Base-by-base conservation (phyloP, 345 rosid genomes). In the Citrus maxima region DNA sequence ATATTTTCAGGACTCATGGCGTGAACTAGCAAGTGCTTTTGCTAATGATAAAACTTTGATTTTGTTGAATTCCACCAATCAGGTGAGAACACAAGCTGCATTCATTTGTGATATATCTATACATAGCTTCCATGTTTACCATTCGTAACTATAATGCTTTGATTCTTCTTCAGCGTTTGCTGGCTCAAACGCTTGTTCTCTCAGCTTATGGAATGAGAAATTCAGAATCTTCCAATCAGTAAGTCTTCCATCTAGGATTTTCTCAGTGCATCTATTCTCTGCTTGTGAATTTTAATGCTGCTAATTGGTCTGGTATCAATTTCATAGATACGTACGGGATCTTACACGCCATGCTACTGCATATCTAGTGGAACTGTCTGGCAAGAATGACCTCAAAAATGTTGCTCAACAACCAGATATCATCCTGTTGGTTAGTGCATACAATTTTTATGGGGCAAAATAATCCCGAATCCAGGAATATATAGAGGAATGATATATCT, bases 101-200 rank as follows among this genome's bases (percentile, higher is more conserved):
- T 72, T 81, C 66, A 6, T 77, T 64, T 60, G 65, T 49, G 58
- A 13, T 74, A 34, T 75, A 62, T 32, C 14, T 38, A 4, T 59
- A 8, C 12, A 16, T 22, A 65, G 6, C 58, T 34, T 40, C 68
- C 35, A 55, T 49, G 58, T 14, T 68, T 65, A 62, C 67, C 73
- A 16, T 76, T 32, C 51, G 32, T 28, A 79, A 76, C 56, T 42
- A 70, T 70, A 55, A 72, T 81, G 72, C 67, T 73, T 65, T 78
- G 73, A 70, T 81, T 62, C 77, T 78, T 12, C 77, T 85, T 81
- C 89, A 94, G 99, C 93, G 96, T 71, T 96, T 95, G 60, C 82
- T 96, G 79, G 97, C 99, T 85, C 92, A 93, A 87, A 90, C 95
- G 46, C 95, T 96, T 78, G 97, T 96, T 86, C 94, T 93, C 76